A percentile compares a stretch with the other conserved stretches of the same genome.
phyloP scores from a whole-genome alignment of 148 eudicot species.

The Fagopyrum esculentum region DNA sequence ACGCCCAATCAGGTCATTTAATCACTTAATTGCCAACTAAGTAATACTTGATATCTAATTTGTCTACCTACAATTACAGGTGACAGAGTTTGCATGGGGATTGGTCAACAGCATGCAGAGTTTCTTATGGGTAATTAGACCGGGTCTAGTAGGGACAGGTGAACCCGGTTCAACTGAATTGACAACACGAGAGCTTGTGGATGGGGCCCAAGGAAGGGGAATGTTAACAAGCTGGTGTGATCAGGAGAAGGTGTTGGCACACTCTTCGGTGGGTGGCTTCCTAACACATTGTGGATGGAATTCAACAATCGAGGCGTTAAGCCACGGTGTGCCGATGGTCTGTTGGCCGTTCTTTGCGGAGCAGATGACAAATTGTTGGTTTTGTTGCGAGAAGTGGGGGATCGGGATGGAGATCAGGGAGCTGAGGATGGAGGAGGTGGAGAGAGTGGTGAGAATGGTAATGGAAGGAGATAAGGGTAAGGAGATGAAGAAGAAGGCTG shows the following conservation, averaged over 20 bases:
- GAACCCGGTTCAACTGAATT: slow-evolving; percentile 14
- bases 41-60: background rate
- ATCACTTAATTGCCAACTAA: background rate
- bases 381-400: slow-evolving; percentile 18
- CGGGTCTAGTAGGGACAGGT: slow-evolving; percentile 18
- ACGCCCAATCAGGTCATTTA: slow-evolving; percentile 3
- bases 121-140: slow-evolving; percentile 34
- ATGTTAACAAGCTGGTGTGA: slow-evolving; percentile 25
- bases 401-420: slow-evolving; percentile 14
- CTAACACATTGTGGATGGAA: slow-evolving; percentile 34
- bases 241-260: slow-evolving; percentile 21
- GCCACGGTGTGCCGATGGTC: slow-evolving; percentile 13
- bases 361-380: slow-evolving; percentile 21
- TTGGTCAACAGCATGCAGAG: slow-evolving; percentile 17
- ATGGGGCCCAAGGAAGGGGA: slow-evolving; percentile 21
- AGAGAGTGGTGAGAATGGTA: slow-evolving; percentile 13
- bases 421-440: slow-evolving; percentile 22
- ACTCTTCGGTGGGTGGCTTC: slow-evolving; percentile 14
- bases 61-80: background rate
- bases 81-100: slow-evolving; percentile 3
- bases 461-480: slow-evolving; percentile 19
- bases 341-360: slow-evolving; percentile 22
- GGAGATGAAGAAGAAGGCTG: slow-evolving; percentile 15
- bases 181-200: slow-evolving; percentile 19
- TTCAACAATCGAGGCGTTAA: slow-evolving; percentile 22